Base-by-base conservation (phyloP, 129 eudicot genomes). In the Artemisia annua region DNA sequence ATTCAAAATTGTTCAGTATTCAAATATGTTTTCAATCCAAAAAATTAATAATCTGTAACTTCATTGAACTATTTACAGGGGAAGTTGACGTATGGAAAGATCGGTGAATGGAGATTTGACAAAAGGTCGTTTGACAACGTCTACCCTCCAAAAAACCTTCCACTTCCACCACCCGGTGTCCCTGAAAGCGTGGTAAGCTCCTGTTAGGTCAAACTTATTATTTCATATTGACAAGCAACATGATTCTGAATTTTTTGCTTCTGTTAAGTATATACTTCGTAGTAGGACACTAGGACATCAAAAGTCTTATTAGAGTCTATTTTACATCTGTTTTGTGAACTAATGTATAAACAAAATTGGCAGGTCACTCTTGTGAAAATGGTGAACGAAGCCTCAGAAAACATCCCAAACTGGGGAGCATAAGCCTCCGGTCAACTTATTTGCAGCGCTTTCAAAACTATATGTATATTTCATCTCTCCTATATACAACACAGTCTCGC, bases 21-120 rank as follows among this genome's bases (percentile, higher is more conserved):
- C 10, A 39, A 7, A 39, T 39, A 39, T 39, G 7, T 39, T 39
- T 8, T 39, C 7, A 0, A 39, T 52, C 8, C 7, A 52, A 8
- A 15, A 35, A 17, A 65, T n/a, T n/a, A n/a, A n/a, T n/a, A n/a
- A 13, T 43, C 24, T 53, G 17, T 28, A 62, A 32, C 35, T 19
- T 35, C 14, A 7, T 70, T 39, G 22, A 64, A 7, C 69, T n/a
- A 63, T 82, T 48, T 74, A 50, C 82, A 95, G 99, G 99, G 99
- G 70, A 87, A 91, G 72, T 56, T 95, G 72, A 95, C 97, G 3
- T 90, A 90, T 82, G 99, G 99, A 77, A 95, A 91, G 85, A 84
- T 95, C 43, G 99, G 99, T 65, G 95, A 95, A 75, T 95, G 99
- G 99, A 87, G 99, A 84, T 95, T 95, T 56, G 99, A 95, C 96